phyloP scores from a whole-genome alignment of 345 rosid genomes.

The Citropsis articulata region DNA sequence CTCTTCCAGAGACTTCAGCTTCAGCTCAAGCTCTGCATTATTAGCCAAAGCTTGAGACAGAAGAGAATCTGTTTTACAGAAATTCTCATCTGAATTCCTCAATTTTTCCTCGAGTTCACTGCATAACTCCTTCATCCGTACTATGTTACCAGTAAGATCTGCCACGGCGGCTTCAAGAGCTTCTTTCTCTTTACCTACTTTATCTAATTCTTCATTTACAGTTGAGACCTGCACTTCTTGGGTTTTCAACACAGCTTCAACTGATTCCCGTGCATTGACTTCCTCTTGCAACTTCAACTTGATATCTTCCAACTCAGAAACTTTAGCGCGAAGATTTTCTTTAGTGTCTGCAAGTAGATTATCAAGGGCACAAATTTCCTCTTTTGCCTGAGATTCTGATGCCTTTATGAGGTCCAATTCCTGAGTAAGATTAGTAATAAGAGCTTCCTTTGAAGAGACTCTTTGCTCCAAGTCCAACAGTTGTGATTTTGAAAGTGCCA shows the following conservation, averaged over 20 bases:
- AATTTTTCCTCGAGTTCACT: slow-evolving; percentile 60
- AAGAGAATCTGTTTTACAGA: slow-evolving; percentile 58
- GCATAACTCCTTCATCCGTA: slow-evolving; percentile 41
- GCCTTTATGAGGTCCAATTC: slow-evolving; percentile 64
- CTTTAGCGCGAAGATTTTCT: slow-evolving; percentile 58
- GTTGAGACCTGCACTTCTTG: slow-evolving; percentile 33
- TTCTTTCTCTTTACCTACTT: slow-evolving; percentile 51
- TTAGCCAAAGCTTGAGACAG: slow-evolving; percentile 66
- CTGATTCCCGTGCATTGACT: slow-evolving; percentile 37
- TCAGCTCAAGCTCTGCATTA: slow-evolving; percentile 70
- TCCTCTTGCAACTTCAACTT: slow-evolving; percentile 55
- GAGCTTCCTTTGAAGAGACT: slow-evolving; percentile 61
- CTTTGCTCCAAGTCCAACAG: slow-evolving; percentile 53
- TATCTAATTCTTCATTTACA: slow-evolving; percentile 34
- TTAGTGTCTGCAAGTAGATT: slow-evolving; percentile 40
- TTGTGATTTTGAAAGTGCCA: slow-evolving; percentile 57
- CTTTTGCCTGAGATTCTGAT: slow-evolving; percentile 65
- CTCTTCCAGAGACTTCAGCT: slow-evolving; percentile 68
- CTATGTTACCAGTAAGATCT: slow-evolving; percentile 45
- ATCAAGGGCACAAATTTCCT: slow-evolving; percentile 52
- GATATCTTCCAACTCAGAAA: slow-evolving; percentile 47
- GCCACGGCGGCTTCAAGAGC: slow-evolving; percentile 49
- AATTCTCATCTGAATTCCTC: slow-evolving; percentile 65
- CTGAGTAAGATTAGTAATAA: slow-evolving; percentile 46
- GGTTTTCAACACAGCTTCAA: slow-evolving; percentile 38